These are phyloP conservation scores for Nicotiana obtusifolia DNA, from an alignment of 257 asterid genomes.

Conservation along the genomic window DNA sequence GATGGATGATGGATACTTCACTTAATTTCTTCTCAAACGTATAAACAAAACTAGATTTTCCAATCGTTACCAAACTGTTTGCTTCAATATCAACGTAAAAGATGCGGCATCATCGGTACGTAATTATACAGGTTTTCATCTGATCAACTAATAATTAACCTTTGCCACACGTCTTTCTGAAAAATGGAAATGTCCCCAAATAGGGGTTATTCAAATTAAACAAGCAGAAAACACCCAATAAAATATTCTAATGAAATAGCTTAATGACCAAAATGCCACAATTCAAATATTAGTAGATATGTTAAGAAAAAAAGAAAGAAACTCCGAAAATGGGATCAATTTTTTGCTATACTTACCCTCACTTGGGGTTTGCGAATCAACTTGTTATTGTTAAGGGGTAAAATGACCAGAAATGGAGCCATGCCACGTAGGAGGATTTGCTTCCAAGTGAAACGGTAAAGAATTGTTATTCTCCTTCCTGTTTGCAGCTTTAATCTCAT, in stretches of 20 bases:
- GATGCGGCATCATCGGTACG: slow-evolving; percentile 5
- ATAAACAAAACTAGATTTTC: background rate
- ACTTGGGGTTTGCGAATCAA: too few species aligned
- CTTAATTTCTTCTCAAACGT: background rate
- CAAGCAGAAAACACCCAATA: background rate
- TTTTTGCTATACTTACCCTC: too few species aligned
- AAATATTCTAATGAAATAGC: background rate
- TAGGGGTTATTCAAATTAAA: background rate
- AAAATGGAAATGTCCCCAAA: background rate
- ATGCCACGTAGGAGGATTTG: background rate
- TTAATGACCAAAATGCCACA: background rate
- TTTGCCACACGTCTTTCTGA: background rate
- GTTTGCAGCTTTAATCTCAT: background rate
- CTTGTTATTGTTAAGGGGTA: too few species aligned
- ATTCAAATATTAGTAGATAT: background rate
- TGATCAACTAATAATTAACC: background rate
- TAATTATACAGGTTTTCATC: background rate
- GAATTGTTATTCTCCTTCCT: background rate
- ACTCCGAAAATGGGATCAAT: background rate
- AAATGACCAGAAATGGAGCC: too few species aligned
- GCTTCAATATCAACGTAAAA: background rate
- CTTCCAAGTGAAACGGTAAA: background rate
- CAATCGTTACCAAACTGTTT: background rate
- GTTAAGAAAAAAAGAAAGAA: background rate
- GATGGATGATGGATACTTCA: background rate